phyloP scores from a whole-genome alignment of 2,329 filamentous ascomycete genomes.

The Ascochyta clinopodiicola region DNA sequence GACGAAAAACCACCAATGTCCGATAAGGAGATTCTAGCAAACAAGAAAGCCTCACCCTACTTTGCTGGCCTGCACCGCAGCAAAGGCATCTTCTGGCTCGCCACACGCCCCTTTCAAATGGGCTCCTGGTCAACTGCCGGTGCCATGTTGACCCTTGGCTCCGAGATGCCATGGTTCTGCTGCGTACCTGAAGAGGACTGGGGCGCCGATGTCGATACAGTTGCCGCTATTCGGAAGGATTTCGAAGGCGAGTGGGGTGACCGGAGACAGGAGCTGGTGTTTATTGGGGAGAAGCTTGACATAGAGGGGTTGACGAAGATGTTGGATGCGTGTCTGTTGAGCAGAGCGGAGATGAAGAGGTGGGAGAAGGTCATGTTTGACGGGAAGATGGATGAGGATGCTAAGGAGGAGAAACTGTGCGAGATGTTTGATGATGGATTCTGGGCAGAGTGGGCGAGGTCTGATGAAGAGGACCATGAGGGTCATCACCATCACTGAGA shows the following conservation, averaged over 20 bases:
- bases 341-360: constrained; percentile 60
- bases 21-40: constrained; percentile 56
- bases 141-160: constrained; percentile 67
- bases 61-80: constrained; percentile 66
- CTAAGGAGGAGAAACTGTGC: constrained; percentile 56
- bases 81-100: constrained; percentile 68
- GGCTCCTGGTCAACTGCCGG: constrained; percentile 71
- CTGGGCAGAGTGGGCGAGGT: constrained; percentile 58
- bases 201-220: constrained; percentile 57
- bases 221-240: constrained; percentile 57
- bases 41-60: constrained; percentile 61
- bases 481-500: constrained; percentile 3
- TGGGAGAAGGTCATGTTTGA: constrained; percentile 51
- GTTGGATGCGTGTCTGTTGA: constrained; percentile 67
- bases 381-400: constrained; percentile 34
- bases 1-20: constrained; percentile 44
- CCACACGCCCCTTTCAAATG: constrained; percentile 62
- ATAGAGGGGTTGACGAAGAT: constrained; percentile 57
- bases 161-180: constrained; percentile 66
- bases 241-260: constrained; percentile 68
- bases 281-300: constrained; percentile 73
- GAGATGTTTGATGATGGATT: constrained; percentile 66
- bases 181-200: constrained; percentile 62
- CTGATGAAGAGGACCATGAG: constrained; percentile 37
- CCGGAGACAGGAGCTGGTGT: constrained; percentile 73